phyloP scores from a whole-genome alignment of 2,329 filamentous ascomycete genomes.

The Rhynchosporium graminicola region DNA sequence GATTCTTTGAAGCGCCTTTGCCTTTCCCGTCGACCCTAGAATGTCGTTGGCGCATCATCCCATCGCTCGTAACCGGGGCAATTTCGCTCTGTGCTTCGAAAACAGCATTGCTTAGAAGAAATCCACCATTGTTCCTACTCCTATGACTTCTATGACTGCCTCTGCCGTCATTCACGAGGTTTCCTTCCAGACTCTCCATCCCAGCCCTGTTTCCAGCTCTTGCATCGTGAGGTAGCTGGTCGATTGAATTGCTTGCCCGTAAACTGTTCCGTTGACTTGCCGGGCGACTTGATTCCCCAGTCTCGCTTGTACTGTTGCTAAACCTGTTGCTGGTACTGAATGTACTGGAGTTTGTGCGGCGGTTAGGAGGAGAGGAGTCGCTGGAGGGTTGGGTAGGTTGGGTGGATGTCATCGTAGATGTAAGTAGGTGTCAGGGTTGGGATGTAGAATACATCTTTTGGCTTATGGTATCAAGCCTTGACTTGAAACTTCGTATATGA shows the following conservation, averaged over 20 bases:
- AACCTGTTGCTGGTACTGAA: conserved; percentile 34
- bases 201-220: not conserved
- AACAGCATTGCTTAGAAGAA: conserved; percentile 35
- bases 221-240: conserved; percentile 15
- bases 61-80: conserved; percentile 18
- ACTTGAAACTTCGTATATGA: not conserved
- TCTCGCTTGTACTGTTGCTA: conserved; percentile 46
- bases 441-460: conserved; percentile 23
- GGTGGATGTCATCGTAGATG: conserved; percentile 34
- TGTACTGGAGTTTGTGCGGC: conserved; percentile 30
- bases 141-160: conserved; percentile 36
- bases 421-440: conserved; percentile 14
- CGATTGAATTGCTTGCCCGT: conserved; percentile 16
- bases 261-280: conserved; percentile 38
- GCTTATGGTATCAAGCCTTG: conserved; percentile 21
- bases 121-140: conserved; percentile 36
- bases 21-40: conserved; percentile 34
- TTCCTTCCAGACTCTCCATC: conserved; percentile 16
- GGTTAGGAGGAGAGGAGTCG: conserved; percentile 32
- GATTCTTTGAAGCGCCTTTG: conserved; percentile 28
- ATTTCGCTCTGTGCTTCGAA: conserved; percentile 29
- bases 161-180: conserved; percentile 28
- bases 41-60: conserved; percentile 25
- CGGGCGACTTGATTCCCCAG: conserved; percentile 48
- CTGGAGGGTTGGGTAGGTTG: conserved; percentile 23